Conservation (phyloP, 1,139 yeast species). For the Candida sp. region DNA sequence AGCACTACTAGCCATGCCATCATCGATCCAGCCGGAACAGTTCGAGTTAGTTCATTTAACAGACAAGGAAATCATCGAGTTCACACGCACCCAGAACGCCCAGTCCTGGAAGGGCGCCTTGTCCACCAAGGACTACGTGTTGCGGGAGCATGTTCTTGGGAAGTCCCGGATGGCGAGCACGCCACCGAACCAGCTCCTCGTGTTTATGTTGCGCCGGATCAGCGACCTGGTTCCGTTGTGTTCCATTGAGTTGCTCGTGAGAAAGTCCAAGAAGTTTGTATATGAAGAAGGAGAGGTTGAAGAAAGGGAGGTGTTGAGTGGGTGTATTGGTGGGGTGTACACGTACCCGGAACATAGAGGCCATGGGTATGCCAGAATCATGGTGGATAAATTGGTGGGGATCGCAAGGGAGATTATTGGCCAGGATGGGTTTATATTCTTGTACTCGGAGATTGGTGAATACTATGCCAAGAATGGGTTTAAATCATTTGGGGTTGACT, state of each 20-base stretch:
- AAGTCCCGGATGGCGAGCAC: constrained; percentile 32
- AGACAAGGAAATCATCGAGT: constrained; percentile 47
- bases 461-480: constrained; percentile 67
- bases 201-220: constrained; percentile 32
- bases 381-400: constrained; percentile 57
- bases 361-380: constrained; percentile 63
- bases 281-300: constrained; percentile 20
- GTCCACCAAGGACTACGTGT: constrained; percentile 49
- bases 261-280: constrained; percentile 32
- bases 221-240: constrained; percentile 28
- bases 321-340: constrained; percentile 69
- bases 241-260: constrained; percentile 41
- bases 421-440: constrained; percentile 46
- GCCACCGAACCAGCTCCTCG: constrained; percentile 26
- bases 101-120: constrained; percentile 58
- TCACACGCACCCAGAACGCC: constrained; percentile 53
- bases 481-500: constrained; percentile 51
- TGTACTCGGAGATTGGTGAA: constrained; percentile 78
- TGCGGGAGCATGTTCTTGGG: constrained; percentile 52
- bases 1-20: constrained; percentile 6
- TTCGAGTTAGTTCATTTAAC: constrained; percentile 24
- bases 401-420: constrained; percentile 27
- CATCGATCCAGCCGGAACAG: constrained; percentile 11
- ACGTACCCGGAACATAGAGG: constrained; percentile 63
- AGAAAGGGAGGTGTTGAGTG: constrained; percentile 36